Evolutionary conservation across 2,329 filamentous ascomycete genomes (phyloP), one percentile per base, ranked within the genome.

Genomic region (Akanthomyces lecanii): DNA sequence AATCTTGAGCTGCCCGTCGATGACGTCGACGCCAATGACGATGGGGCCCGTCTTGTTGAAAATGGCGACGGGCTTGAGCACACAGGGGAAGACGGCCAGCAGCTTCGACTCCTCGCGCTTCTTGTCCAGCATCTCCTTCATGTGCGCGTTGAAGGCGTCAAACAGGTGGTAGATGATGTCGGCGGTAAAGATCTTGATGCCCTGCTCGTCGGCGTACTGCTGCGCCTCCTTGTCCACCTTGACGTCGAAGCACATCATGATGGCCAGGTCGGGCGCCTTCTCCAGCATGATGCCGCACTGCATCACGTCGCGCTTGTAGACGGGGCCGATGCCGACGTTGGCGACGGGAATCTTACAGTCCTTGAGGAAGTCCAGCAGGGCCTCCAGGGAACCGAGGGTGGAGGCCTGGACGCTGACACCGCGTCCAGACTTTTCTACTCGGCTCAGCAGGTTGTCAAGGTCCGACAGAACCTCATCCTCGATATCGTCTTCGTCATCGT

Each of bases 121-220:
- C 82, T 93, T 89, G 78, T 94, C 92, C 36, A 89, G 82, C 68
- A 97, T 84, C 70, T 90, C 83, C 36, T 88, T 88, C 90, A 97
- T 97, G 77, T 99, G 94, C 76, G 91, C 91, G 50, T 91, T 98
- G 79, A 99, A 99, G 67, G 90, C 84, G 77, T 99, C 96, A 75
- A 99, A 99, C 63, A 99, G 82, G 76, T 99, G 95, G 78, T 99
- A 99, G 73, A 99, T 99, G 71, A 99, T 99, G 76, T 99, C 94
- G 3, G 96, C 95, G 3, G 92, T 96, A 81, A 99, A 99, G 71
- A 99, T 91, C 82, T 96, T 98, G 79, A 99, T 91, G 58, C 92
- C 92, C 66, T 96, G 88, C 63, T 98, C 92, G 21, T 97, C 92
- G 12, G 95, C 95, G 71, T 98, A 96, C 11, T 85, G 83, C 68